Evolutionary conservation across 768 basidiomycete species (phyloP).

Genomic region (Leccinum aurantiacum): DNA sequence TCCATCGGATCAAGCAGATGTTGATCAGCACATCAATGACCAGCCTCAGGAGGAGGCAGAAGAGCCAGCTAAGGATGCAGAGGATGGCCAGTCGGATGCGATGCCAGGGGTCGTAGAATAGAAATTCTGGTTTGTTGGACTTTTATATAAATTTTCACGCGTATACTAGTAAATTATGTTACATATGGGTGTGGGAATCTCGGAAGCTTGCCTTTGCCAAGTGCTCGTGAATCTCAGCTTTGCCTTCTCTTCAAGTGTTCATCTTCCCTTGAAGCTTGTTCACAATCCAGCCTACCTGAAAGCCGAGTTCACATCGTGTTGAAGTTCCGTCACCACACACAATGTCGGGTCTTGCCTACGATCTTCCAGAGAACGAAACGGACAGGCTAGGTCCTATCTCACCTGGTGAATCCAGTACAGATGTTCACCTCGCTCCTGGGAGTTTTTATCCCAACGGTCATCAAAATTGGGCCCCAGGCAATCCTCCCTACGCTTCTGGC

Average conservation of each 20-base stretch:
- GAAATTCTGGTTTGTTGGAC: background rate
- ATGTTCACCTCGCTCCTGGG: background rate
- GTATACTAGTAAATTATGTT: background rate
- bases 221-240: background rate
- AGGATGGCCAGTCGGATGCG: conserved; percentile 6
- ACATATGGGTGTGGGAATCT: conserved; percentile 14
- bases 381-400: conserved; percentile 10
- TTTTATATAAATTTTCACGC: conserved; percentile 1
- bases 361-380: conserved; percentile 20
- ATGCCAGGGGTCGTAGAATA: conserved; percentile 21
- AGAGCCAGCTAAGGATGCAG: conserved; percentile 1
- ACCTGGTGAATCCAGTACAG: conserved; percentile 5
- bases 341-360: conserved; percentile 35
- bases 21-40: conserved; percentile 3
- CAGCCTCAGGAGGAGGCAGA: conserved; percentile 10
- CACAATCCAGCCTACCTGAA: background rate
- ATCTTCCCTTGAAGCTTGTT: background rate
- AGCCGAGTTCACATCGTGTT: background rate
- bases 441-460: conserved; percentile 7
- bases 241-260: background rate
- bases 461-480: conserved; percentile 7
- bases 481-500: conserved; percentile 5
- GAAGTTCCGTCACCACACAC: background rate
- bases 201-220: background rate
- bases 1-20: conserved; percentile 5